These are phyloP conservation scores for Aspergillus niger DNA, from an alignment of 2,329 filamentous ascomycete species.

Conservation along the genomic window DNA sequence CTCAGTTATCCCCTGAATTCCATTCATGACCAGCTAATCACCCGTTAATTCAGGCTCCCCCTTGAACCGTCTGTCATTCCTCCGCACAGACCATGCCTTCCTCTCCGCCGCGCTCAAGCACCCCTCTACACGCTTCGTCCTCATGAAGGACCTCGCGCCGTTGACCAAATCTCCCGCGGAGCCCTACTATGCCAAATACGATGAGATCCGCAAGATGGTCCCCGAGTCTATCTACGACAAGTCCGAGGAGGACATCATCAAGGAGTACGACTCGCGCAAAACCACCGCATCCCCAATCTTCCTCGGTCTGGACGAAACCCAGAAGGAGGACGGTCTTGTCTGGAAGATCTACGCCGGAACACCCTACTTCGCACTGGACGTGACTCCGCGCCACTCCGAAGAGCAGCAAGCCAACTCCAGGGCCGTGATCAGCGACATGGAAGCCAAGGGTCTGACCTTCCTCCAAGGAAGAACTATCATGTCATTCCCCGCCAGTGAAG, in stretches of 20 bases:
- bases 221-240: constrained; percentile 70
- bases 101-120: constrained; percentile 52
- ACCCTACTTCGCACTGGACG: constrained; percentile 87
- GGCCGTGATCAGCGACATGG: constrained; percentile 59
- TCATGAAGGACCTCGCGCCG: constrained; percentile 77
- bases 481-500: constrained; percentile 62
- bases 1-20: background rate
- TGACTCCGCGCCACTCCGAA: constrained; percentile 70
- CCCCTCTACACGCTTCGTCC: constrained; percentile 63
- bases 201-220: constrained; percentile 70
- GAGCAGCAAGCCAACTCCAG: constrained; percentile 60
- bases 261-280: constrained; percentile 70
- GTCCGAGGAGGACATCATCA: constrained; percentile 71
- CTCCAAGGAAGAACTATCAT: constrained; percentile 66
- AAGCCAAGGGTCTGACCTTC: constrained; percentile 66
- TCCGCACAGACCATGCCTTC: constrained; percentile 51
- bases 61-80: constrained; percentile 53
- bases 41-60: constrained; percentile 44
- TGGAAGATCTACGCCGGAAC: constrained; percentile 69
- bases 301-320: constrained; percentile 74
- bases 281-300: constrained; percentile 76
- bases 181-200: constrained; percentile 68
- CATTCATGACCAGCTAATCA: background rate
- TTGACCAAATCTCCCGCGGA: constrained; percentile 62
- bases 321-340: constrained; percentile 43